Conservation (phyloP, 2,329 filamentous ascomycete genomes). For the Parastagonospora avenae region DNA sequence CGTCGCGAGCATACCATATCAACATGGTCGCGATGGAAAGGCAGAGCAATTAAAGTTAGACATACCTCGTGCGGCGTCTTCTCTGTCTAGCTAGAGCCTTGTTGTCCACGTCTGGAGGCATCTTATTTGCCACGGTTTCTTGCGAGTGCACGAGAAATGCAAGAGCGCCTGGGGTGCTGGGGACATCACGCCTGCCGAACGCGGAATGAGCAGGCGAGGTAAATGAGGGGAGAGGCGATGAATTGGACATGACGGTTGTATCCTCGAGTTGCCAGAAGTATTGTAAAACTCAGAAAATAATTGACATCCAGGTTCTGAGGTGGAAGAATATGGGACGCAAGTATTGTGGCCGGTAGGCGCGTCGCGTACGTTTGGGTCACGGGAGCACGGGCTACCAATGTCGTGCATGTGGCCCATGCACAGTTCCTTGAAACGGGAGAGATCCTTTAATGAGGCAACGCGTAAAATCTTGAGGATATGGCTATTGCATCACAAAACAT, state of each 20-base stretch:
- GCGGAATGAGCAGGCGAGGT: slow-evolving; percentile 24
- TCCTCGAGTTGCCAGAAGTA: slow-evolving; percentile 2
- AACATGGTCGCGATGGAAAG: slow-evolving; percentile 19
- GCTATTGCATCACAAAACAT: too few relatives aligned
- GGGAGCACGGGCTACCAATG: slow-evolving; percentile 3
- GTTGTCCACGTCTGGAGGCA: slow-evolving; percentile 64
- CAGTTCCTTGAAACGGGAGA: too few relatives aligned
- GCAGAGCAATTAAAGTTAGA: slow-evolving; percentile 15
- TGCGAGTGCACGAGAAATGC: slow-evolving; percentile 67
- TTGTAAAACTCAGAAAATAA: slow-evolving; percentile 9
- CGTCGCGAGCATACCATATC: slow-evolving; percentile 29
- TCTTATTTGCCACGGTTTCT: slow-evolving; percentile 60
- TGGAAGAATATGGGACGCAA: slow-evolving; percentile 18
- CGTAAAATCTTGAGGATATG: too few relatives aligned
- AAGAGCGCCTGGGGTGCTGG: slow-evolving; percentile 44
- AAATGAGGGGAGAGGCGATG: slow-evolving; percentile 29
- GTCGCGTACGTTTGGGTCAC: slow-evolving; percentile 3
- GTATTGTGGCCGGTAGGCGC: slow-evolving; percentile 34
- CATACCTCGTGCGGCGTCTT: slow-evolving; percentile 65
- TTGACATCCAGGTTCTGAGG: slow-evolving; percentile 15
- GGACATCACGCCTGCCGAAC: slow-evolving; percentile 23
- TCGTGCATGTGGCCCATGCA: slow-evolving; percentile 7
- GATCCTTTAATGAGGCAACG: too few relatives aligned
- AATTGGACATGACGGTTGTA: slow-evolving; percentile 23
- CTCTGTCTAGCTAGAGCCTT: slow-evolving; percentile 65